phyloP scores from a whole-genome alignment of 306 rosid genomes.

The Pachyrhizus erosus region DNA sequence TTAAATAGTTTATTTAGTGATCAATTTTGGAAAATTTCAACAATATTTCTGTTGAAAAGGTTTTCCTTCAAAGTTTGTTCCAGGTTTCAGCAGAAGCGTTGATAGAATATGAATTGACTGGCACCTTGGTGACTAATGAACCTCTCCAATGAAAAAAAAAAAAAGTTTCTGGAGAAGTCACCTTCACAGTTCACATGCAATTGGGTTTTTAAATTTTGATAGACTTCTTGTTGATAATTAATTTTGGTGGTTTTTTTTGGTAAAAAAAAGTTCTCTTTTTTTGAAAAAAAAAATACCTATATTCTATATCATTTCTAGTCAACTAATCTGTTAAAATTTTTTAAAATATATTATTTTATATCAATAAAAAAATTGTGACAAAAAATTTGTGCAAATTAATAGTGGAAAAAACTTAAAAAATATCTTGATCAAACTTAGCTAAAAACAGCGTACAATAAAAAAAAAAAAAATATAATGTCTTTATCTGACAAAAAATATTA shows the following conservation, averaged over 20 bases:
- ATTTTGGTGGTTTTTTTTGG: too few species aligned
- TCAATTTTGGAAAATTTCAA: neutral
- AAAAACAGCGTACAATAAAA: neutral
- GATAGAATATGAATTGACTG: neutral
- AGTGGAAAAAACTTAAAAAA: neutral
- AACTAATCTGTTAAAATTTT: neutral
- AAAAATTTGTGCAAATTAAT: neutral
- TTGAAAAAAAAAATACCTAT: neutral
- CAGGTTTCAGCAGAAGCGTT: neutral
- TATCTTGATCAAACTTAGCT: neutral
- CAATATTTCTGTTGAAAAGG: neutral
- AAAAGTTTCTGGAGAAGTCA: neutral
- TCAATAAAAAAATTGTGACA: neutral
- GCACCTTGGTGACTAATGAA: neutral
- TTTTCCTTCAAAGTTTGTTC: neutral
- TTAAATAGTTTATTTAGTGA: neutral
- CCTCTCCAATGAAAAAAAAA: neutral
- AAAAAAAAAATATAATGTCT: neutral
- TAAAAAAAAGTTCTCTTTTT: too few species aligned
- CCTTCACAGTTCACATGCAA: neutral
- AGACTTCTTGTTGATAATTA: neutral
- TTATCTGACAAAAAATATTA: conserved; percentile 1
- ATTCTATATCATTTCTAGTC: neutral
- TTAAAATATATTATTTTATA: neutral
- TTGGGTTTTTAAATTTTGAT: neutral